These are phyloP conservation scores for Phoma sp. DNA, from an alignment of 2,329 filamentous ascomycete species.

Conservation along the genomic window DNA sequence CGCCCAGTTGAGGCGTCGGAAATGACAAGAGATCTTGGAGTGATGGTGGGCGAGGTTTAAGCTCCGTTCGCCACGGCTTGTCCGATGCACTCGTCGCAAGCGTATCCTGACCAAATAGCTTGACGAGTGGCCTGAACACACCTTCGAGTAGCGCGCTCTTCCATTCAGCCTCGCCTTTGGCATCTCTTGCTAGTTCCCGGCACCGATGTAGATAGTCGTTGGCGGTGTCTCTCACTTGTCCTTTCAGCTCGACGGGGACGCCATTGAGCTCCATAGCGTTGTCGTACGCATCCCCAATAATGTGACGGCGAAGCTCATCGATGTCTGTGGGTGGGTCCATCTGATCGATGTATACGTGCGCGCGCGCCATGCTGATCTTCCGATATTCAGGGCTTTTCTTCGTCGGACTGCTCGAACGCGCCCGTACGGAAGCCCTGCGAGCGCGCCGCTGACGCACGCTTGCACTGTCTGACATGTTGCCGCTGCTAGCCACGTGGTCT, in stretches of 20 bases:
- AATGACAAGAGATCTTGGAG: not conserved
- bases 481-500: not conserved
- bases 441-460: constrained; percentile 2
- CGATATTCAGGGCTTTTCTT: constrained; percentile 6
- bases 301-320: not conserved
- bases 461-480: not conserved
- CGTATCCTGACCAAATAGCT: not conserved
- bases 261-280: not conserved
- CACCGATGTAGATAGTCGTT: constrained; percentile 1
- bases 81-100: constrained; percentile 7
- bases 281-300: not conserved
- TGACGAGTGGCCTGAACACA: not conserved
- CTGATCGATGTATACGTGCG: not conserved
- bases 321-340: constrained; percentile 1
- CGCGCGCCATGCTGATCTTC: not conserved
- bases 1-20: not conserved
- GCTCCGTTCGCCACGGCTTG: constrained; percentile 3
- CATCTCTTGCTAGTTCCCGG: constrained; percentile 1
- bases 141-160: constrained; percentile 1
- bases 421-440: constrained; percentile 1
- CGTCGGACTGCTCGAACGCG: constrained; percentile 3
- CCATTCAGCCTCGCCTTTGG: constrained; percentile 5
- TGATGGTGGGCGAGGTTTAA: constrained; percentile 3
- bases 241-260: no score
- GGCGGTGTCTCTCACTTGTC: not conserved